Evolutionary conservation across 1,284 basidiomycete genomes (phyloP).

Genomic region (Ganoderma resinaceum): DNA sequence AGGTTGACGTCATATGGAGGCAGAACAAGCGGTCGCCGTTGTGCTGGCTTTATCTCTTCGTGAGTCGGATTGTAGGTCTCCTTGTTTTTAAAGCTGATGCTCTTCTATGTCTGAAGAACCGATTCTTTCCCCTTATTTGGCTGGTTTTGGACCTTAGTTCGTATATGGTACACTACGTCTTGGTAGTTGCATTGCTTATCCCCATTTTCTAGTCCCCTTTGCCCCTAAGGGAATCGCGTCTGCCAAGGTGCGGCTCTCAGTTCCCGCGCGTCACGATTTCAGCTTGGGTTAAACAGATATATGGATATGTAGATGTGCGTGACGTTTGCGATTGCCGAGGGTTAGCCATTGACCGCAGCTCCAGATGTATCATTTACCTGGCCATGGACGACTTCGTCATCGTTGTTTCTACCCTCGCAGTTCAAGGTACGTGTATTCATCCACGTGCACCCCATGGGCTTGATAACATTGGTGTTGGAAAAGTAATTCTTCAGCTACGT

Average conservation of each 20-base stretch:
- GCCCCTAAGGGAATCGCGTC: constrained; percentile 17
- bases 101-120: constrained; percentile 18
- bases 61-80: neutral
- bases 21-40: neutral
- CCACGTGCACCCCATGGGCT: neutral
- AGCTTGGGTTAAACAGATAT: neutral
- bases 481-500: neutral
- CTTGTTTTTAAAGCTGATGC: neutral
- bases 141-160: constrained; percentile 22
- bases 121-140: constrained; percentile 29
- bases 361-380: constrained; percentile 32
- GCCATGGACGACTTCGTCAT: constrained; percentile 32
- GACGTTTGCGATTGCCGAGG: neutral
- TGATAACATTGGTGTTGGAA: neutral
- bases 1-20: neutral
- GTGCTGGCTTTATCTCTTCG: constrained; percentile 1
- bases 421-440: constrained; percentile 25
- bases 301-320: neutral
- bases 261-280: neutral
- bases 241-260: constrained; percentile 9
- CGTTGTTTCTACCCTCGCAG: constrained; percentile 24
- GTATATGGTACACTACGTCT: neutral
- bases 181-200: neutral
- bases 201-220: constrained; percentile 19
- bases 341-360: neutral